Evolutionary conservation across 306 rosid species (phyloP), one percentile per base, ranked within the genome.

Genomic region (Trifolium pratense): DNA sequence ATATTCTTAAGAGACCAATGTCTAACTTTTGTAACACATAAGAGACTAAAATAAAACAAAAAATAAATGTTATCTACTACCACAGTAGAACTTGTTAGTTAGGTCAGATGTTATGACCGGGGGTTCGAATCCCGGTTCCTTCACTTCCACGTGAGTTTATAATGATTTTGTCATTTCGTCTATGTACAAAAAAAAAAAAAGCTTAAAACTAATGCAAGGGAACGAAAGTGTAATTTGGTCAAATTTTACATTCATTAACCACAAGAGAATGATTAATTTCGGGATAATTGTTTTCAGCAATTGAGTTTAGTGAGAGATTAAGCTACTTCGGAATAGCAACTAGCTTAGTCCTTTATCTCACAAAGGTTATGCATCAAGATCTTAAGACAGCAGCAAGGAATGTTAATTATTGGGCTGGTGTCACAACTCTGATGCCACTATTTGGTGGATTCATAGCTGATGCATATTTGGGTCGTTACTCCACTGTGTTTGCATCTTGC

Each of bases 401-500:
- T 77, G 98, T 94, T 48, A 94, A 94, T 70, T 82, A 88, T 23
- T 94, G 98, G 98, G 13, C 92, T 11, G 97, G 97, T 46, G 96
- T 89, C 55, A 94, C 98, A 53, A 94, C 98, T 21, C 63, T 94
- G 77, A 77, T 89, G 90, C 95, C 98, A 9, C 79, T 94, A 3
- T 25, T 89, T 25, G 98, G 98, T 17, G 98, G 98, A 17, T 91
- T 94, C 84, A 66, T 94, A 18, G 98, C 98, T 11, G 98, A 94
- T 82, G 88, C 98, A 65, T 94, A 88, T 79, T 43, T 89, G 76
- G 98, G 98, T 14, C 92, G 97, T 74, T 91, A 83, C 85, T 68
- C 81, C 63, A 85, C 98, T 6, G 97, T 94, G 6, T 46, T 91
- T 5, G 71, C 80, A 52, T 86, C 98, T 4, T 55, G 83, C 71